Evolutionary conservation across 2,329 filamentous ascomycete species (phyloP), one percentile per base, ranked within the genome.

Genomic region (Neurospora crassa): DNA sequence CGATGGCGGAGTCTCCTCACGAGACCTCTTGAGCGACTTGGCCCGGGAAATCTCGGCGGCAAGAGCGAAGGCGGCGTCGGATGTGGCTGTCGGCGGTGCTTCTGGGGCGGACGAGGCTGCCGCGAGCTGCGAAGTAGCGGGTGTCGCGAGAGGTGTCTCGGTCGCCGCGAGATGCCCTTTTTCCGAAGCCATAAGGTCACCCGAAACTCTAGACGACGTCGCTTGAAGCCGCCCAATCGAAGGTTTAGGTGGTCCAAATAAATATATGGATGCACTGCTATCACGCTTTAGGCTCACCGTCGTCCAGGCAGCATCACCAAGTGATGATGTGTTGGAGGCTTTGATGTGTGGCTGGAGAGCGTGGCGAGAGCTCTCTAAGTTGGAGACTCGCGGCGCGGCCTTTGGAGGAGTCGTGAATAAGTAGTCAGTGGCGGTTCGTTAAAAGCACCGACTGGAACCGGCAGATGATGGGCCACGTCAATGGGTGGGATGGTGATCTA

Each of bases 171-270:
- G 82, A 76, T 83, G 81, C 78, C 82, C 84, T 77, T 84, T 83
- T 78, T 86, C 84, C 75, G 86, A 85, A 79, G 85, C 84, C 86
- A 88, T 88, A 82, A 76, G 75, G 75, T 67, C 70, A 70, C 69
- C 43, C 68, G n/a, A 68, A 53, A 70, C 70, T 68, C 70, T 63
- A 63, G 69, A 37, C 67, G 37, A n/a, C 41, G 43, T 40, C 53
- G 68, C 67, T 72, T 67, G 42, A 69, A 72, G 71, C 40, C 74
- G 74, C 53, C 71, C 71, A 73, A 70, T 71, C 72, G 68, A 73
- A 63, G 24, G 18, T 16, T 53, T 40, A 73, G 20, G 43, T 40
- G 34, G 34, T 71, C 29, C 42, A 67, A 37, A 63, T 68, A 47
- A 40, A 14, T 63, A 40, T 37, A 24, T 40, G 68, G 59, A 69